A percentile compares a stretch with the other conserved stretches of the same genome.
Evolutionary conservation across 2,329 filamentous ascomycete species (phyloP).

Genomic region (Calonectria honghensis): DNA sequence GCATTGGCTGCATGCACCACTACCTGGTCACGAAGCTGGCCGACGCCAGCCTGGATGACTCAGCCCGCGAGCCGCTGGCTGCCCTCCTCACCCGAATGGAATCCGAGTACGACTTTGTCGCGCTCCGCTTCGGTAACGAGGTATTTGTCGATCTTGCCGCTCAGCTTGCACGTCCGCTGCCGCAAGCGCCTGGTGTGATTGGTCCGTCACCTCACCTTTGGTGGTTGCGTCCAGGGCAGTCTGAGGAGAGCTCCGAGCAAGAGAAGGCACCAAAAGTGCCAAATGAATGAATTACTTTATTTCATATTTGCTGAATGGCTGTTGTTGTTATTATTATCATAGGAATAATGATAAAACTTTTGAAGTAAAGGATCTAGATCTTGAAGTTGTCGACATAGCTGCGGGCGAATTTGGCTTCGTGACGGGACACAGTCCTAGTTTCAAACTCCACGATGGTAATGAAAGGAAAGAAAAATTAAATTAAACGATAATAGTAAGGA

Average conservation of each 20-base stretch:
- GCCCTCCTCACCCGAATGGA: not conserved
- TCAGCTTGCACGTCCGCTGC: not conserved
- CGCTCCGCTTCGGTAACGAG: conserved; percentile 15
- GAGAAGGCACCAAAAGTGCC: not conserved
- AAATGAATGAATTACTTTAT: not conserved
- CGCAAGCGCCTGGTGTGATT: not conserved
- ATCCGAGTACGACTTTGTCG: conserved; percentile 10
- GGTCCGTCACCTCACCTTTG: not conserved
- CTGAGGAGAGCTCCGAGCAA: not conserved
- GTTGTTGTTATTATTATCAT: no score
- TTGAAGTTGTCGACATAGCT: no score
- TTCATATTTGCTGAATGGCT: no score
- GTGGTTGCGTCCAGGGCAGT: not conserved
- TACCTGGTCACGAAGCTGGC: conserved; percentile 10
- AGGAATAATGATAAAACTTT: no score
- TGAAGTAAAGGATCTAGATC: no score
- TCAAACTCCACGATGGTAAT: no score
- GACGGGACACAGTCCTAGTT: no score
- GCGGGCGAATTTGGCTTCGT: no score
- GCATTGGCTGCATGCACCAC: conserved; percentile 7
- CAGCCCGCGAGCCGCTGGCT: not conserved
- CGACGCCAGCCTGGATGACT: not conserved
- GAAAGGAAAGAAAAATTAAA: no score
- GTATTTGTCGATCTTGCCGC: conserved; percentile 3
- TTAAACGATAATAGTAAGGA: no score